Conservation (phyloP, 495 filamentous ascomycete genomes). For the Parmelia sp. region DNA sequence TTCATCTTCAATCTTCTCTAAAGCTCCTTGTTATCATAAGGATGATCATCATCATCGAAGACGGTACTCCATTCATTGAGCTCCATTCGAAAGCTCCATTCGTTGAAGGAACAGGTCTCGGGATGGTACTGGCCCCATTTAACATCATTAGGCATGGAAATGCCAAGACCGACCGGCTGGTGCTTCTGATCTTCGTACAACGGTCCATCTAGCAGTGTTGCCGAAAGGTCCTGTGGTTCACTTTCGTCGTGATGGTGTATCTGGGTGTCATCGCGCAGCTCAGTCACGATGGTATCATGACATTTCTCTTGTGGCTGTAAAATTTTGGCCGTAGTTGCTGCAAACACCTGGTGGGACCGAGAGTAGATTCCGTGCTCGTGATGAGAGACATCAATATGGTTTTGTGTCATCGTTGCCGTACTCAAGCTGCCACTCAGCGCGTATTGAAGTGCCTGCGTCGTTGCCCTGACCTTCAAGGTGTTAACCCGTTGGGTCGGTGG, state of each 20-base stretch:
- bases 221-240: background rate
- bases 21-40: background rate
- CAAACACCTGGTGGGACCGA: background rate
- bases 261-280: background rate
- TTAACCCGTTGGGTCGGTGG: background rate
- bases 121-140: background rate
- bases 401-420: background rate
- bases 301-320: too few relatives aligned
- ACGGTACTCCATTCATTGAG: background rate
- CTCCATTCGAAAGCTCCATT: background rate
- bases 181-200: background rate
- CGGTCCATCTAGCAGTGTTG: background rate
- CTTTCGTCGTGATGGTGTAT: background rate
- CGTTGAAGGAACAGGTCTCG: background rate
- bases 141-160: background rate
- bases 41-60: background rate
- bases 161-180: background rate
- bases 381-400: background rate
- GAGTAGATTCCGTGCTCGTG: background rate
- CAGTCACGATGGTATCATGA: background rate
- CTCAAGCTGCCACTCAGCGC: background rate
- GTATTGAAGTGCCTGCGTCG: background rate
- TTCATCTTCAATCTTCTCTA: too few relatives aligned
- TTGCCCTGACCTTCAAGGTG: background rate
- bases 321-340: background rate